Evolutionary conservation across 1,284 basidiomycete species (phyloP).

Genomic region (Neonothopanus nambi): DNA sequence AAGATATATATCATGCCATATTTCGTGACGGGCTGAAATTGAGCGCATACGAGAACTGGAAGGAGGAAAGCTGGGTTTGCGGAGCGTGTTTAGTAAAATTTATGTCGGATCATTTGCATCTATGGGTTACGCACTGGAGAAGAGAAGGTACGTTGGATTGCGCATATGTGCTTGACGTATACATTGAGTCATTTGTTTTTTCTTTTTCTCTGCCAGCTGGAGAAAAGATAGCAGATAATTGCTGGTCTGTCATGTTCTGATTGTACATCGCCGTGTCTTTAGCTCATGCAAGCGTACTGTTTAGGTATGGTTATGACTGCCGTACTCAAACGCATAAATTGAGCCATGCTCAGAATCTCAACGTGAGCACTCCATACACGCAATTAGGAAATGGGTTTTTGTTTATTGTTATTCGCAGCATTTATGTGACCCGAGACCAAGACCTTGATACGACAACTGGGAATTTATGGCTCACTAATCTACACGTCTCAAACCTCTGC

Average conservation of each 20-base stretch:
- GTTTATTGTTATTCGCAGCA: not conserved
- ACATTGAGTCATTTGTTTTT: not conserved
- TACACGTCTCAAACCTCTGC: too few species aligned
- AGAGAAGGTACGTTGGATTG: slow-evolving; percentile 11
- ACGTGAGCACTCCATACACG: slow-evolving; percentile 19
- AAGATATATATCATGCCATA: slow-evolving; percentile 6
- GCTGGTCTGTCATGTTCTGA: slow-evolving; percentile 10
- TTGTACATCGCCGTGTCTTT: not conserved
- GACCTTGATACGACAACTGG: not conserved
- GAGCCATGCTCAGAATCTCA: slow-evolving; percentile 27
- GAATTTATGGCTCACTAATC: too few species aligned
- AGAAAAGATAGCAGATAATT: slow-evolving; percentile 13
- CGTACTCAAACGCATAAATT: slow-evolving; percentile 28
- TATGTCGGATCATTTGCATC: slow-evolving; percentile 8
- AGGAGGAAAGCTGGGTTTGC: slow-evolving; percentile 3
- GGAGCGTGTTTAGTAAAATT: not conserved
- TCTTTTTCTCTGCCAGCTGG: not conserved
- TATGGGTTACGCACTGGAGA: slow-evolving; percentile 13
- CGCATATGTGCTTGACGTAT: not conserved
- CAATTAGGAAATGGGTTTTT: not conserved
- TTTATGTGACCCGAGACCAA: slow-evolving; percentile 6
- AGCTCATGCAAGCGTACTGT: not conserved
- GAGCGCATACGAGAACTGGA: not conserved
- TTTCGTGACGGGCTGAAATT: slow-evolving; percentile 3
- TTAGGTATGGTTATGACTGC: slow-evolving; percentile 34